Base-by-base conservation (phyloP, 495 filamentous ascomycete genomes). In the Annulohypoxylon nitens region DNA sequence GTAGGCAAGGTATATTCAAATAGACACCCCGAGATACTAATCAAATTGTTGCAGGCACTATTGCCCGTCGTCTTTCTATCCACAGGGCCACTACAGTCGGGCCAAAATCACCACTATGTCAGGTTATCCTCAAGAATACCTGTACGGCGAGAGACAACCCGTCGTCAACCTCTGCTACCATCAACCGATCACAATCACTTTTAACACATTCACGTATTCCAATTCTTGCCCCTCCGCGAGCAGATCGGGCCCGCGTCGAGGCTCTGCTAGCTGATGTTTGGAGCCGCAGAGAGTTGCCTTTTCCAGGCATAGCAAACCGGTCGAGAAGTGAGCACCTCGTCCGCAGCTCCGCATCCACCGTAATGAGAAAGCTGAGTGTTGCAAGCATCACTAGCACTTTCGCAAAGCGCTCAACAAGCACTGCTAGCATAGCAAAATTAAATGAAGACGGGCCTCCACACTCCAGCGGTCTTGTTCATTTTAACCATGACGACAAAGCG, bases 71-170 rank as follows among this genome's bases (percentile, higher is more conserved):
- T 71, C 89, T 93, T 72, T 97, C 94, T 7, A 90, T 97, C 75
- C 92, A 95, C 71, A 88, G 93, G 43, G 87, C 92, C 23, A 88
- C 90, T 11, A 90, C 93, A 4, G 83, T 92, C 73, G 84, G 90
- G 10, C 86, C 86, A 33, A 90, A 85, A 75, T 87, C 86, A 12
- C 84, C 87, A 62, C 83, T 86, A 51, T 89, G 79, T 81, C 91
- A 95, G 73, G 90, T 98, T 45, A 92, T 97, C 41, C 94, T 99
- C 76, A 94, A 92, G 75, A 97, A 97, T 73, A 98, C 96, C 1
- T 90, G 91, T 76, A 89, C 88, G 18, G 85, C 89, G 25, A 90
- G 91, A 67, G 88, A 89, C 55, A 79, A 78, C 26, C 60, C 77
- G 48, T 64, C 79, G 9, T 67, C 74, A 50, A 67, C 80, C 57